These are phyloP conservation scores for Diaporthe sp. DNA, from an alignment of 2,329 filamentous ascomycete species.

Conservation along the genomic window DNA sequence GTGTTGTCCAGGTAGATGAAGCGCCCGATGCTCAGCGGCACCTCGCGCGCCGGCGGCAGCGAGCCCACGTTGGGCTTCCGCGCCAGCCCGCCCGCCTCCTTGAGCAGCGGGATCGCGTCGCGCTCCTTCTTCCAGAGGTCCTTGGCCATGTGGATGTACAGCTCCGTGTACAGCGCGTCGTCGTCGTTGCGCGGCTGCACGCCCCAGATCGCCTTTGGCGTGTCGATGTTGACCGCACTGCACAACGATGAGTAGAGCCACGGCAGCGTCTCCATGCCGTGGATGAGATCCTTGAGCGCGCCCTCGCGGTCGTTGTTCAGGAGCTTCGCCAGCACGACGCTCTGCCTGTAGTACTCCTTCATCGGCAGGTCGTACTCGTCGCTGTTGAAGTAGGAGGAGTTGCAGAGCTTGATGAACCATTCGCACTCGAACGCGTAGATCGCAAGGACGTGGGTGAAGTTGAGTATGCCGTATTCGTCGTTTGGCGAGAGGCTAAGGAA, in stretches of 20 bases:
- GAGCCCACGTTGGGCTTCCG: slow-evolving; percentile 52
- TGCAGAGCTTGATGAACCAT: slow-evolving; percentile 78
- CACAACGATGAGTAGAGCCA: slow-evolving; percentile 89
- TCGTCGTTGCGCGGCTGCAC: slow-evolving; percentile 72
- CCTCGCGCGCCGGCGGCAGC: slow-evolving; percentile 49
- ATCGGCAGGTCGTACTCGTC: slow-evolving; percentile 44
- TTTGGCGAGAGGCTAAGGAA: slow-evolving; percentile 78
- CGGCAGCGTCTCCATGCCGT: slow-evolving; percentile 78
- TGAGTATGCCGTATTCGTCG: slow-evolving; percentile 85
- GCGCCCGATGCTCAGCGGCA: slow-evolving; percentile 68
- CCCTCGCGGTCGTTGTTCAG: slow-evolving; percentile 74
- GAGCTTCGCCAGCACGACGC: slow-evolving; percentile 79
- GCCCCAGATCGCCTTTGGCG: slow-evolving; percentile 87
- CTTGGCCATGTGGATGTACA: slow-evolving; percentile 82
- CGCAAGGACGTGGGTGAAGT: slow-evolving; percentile 86
- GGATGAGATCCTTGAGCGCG: slow-evolving; percentile 72
- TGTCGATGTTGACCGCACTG: slow-evolving; percentile 80
- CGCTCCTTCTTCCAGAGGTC: slow-evolving; percentile 88
- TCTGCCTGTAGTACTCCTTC: slow-evolving; percentile 77
- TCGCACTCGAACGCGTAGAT: slow-evolving; percentile 82
- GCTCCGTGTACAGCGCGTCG: slow-evolving; percentile 76
- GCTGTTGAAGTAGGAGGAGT: slow-evolving; percentile 55
- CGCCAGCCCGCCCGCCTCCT: slow-evolving; percentile 72
- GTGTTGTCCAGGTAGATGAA: slow-evolving; percentile 84
- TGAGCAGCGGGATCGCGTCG: slow-evolving; percentile 70